These are phyloP conservation scores for Geranium rotundifolium DNA, from an alignment of 345 rosid genomes.

Conservation along the genomic window DNA sequence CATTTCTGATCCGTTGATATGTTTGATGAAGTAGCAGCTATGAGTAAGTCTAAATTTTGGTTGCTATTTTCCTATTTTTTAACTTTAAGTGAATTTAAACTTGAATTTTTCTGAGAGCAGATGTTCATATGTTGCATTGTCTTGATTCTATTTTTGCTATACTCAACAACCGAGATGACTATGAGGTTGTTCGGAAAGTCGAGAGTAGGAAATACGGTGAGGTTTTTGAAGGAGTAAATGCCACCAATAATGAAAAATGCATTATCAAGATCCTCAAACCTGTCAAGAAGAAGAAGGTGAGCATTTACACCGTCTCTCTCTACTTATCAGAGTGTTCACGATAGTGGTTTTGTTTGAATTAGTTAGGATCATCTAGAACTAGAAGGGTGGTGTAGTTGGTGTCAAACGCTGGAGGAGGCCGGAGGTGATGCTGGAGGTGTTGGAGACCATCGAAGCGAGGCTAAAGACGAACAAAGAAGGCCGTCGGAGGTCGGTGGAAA, in stretches of 20 bases:
- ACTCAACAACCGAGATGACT: slow-evolving; percentile 64
- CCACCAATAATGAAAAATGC: slow-evolving; percentile 49
- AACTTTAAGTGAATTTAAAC: not conserved
- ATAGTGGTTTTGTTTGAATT: not conserved
- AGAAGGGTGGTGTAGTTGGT: not conserved
- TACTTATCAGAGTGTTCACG: not conserved
- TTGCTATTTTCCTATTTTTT: not conserved
- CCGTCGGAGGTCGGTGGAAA: too few species aligned
- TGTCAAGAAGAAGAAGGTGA: slow-evolving; percentile 74
- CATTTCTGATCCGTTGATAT: not conserved
- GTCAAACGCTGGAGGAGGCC: too few species aligned
- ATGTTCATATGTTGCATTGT: not conserved
- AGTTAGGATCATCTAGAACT: not conserved
- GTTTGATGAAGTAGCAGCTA: not conserved
- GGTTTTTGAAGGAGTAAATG: slow-evolving; percentile 65
- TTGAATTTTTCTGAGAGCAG: too few species aligned
- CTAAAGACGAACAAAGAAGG: too few species aligned
- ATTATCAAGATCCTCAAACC: slow-evolving; percentile 77
- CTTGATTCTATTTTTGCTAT: not conserved
- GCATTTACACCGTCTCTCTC: not conserved
- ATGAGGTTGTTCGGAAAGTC: slow-evolving; percentile 79
- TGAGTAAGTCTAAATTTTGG: not conserved
- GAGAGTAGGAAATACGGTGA: slow-evolving; percentile 86
- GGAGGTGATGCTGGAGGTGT: too few species aligned
- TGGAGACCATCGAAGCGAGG: too few species aligned